These are phyloP conservation scores for Leccinum ponderosum DNA, from an alignment of 1,284 basidiomycete species.

Conservation along the genomic window DNA sequence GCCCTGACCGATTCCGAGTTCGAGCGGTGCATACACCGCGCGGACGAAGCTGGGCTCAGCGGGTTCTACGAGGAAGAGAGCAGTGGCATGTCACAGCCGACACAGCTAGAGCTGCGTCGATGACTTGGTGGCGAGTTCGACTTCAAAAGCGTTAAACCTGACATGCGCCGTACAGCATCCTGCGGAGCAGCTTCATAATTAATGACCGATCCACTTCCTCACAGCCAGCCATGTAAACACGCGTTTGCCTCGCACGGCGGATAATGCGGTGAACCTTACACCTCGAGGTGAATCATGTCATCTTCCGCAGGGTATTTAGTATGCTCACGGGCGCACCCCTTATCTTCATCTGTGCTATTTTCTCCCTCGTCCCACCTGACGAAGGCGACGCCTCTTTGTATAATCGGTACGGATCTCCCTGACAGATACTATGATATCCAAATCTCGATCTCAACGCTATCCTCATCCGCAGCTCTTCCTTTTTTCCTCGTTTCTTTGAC, in stretches of 20 bases:
- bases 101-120: neutral
- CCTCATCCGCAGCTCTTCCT: conserved; percentile 6
- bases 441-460: neutral
- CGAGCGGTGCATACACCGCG: too few species aligned
- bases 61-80: neutral
- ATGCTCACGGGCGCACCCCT: neutral
- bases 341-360: neutral
- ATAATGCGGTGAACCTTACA: neutral
- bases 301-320: conserved; percentile 5
- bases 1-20: too few species aligned
- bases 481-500: conserved; percentile 2
- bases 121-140: neutral
- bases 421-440: neutral
- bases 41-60: neutral
- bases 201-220: neutral
- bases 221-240: conserved; percentile 1
- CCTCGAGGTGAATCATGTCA: neutral
- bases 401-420: conserved; percentile 14
- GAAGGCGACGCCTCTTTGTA: neutral
- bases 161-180: neutral
- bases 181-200: neutral
- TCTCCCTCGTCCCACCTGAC: neutral
- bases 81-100: neutral
- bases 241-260: conserved; percentile 5
- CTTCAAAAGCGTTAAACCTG: neutral